These are phyloP conservation scores for Podospora appendiculata DNA, from an alignment of 495 filamentous ascomycete species.

Conservation along the genomic window DNA sequence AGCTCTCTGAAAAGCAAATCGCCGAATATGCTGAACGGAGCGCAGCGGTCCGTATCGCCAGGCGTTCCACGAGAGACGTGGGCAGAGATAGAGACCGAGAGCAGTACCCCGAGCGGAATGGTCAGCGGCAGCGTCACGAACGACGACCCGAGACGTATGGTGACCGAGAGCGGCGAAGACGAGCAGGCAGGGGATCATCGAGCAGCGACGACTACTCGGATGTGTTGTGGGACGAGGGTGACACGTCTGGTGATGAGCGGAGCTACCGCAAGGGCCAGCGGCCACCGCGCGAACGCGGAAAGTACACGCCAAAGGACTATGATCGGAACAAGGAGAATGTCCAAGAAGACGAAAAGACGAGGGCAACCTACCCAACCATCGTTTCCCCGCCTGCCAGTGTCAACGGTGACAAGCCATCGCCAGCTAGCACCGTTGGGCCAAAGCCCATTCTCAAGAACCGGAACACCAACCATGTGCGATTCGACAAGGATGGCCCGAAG, in stretches of 20 bases:
- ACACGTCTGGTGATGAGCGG: slow-evolving; percentile 15
- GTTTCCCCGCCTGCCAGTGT: slow-evolving; percentile 30
- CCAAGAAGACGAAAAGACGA: slow-evolving; percentile 13
- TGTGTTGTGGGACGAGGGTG: slow-evolving; percentile 13
- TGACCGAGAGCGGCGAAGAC: background rate
- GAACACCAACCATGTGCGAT: slow-evolving; percentile 40
- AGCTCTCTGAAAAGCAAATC: slow-evolving; percentile 53
- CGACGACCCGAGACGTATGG: slow-evolving; percentile 10
- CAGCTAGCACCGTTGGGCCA: slow-evolving; percentile 30
- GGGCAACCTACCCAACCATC: slow-evolving; percentile 29
- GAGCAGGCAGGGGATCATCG: background rate
- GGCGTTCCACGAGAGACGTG: background rate
- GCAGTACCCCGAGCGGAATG: background rate
- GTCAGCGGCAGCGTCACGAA: background rate
- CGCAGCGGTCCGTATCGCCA: slow-evolving; percentile 43
- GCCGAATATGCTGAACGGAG: slow-evolving; percentile 50
- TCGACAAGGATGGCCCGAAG: slow-evolving; percentile 30
- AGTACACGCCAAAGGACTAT: slow-evolving; percentile 4
- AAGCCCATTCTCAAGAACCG: slow-evolving; percentile 46
- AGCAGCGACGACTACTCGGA: slow-evolving; percentile 10
- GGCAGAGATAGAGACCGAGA: background rate
- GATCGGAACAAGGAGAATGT: background rate
- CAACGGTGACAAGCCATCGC: slow-evolving; percentile 23
- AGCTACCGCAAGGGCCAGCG: slow-evolving; percentile 2
- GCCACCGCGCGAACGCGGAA: background rate